Evolutionary conservation across 202 grass and related monocot genomes (phyloP).

Genomic region (Elaeis oleifera): DNA sequence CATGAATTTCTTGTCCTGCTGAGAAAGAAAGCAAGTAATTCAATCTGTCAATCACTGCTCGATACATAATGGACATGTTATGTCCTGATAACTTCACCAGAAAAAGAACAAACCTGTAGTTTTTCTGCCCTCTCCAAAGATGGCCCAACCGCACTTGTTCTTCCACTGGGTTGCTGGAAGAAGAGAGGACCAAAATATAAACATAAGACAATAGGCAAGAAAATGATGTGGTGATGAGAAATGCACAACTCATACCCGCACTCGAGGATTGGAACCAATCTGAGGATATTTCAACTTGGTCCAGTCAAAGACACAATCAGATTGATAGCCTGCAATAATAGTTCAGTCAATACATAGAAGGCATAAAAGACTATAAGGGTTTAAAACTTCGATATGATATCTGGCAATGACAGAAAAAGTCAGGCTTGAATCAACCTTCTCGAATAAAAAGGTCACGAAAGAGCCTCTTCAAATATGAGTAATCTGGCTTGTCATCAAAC

Average conservation of each 20-base stretch:
- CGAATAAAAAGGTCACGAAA: constrained; percentile 71
- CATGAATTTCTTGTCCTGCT: constrained; percentile 2
- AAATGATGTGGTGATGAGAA: background rate
- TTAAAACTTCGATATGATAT: background rate
- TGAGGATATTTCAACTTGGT: constrained; percentile 67
- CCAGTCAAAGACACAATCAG: constrained; percentile 97
- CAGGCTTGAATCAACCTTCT: constrained; percentile 45
- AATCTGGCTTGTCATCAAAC: constrained; percentile 96
- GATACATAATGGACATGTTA: too few species aligned
- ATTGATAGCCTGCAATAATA: constrained; percentile 58
- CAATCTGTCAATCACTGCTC: too few species aligned
- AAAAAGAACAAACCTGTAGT: constrained; percentile 3
- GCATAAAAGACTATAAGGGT: background rate
- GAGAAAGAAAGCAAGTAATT: constrained; percentile 1
- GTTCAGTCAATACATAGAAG: constrained; percentile 24
- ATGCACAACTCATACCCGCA: constrained; percentile 38
- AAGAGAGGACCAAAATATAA: background rate
- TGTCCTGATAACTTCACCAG: too few species aligned
- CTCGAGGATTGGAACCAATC: constrained; percentile 46
- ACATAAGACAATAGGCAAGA: background rate
- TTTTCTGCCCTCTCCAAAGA: constrained; percentile 12
- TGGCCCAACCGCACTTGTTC: background rate
- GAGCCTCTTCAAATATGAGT: constrained; percentile 70
- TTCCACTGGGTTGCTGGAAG: constrained; percentile 3
- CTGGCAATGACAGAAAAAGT: background rate